Conservation (phyloP, 495 filamentous ascomycete species). For the Neurospora sublineolata region DNA sequence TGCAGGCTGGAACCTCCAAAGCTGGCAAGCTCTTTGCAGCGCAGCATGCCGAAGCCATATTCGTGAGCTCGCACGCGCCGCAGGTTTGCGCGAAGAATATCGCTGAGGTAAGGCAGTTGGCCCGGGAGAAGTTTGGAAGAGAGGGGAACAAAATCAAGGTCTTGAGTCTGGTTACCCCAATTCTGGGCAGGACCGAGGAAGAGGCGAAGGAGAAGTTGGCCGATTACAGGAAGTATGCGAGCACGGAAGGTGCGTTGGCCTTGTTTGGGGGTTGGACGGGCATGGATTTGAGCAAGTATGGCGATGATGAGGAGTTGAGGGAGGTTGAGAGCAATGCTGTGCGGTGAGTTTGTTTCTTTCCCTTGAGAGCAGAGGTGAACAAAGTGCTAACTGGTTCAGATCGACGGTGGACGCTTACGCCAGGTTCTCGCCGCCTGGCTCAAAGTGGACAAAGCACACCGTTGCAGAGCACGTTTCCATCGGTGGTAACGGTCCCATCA, state of each 20-base stretch:
- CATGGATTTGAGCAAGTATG: slow-evolving; percentile 41
- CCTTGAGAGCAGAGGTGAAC: neutral
- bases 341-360: slow-evolving; percentile 24
- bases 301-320: slow-evolving; percentile 46
- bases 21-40: slow-evolving; percentile 54
- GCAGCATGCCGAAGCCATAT: slow-evolving; percentile 50
- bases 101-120: slow-evolving; percentile 38
- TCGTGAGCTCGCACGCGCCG: slow-evolving; percentile 38
- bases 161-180: slow-evolving; percentile 32
- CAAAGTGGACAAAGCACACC: slow-evolving; percentile 53
- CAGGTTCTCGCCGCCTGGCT: slow-evolving; percentile 24
- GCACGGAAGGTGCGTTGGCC: slow-evolving; percentile 45
- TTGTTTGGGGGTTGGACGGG: slow-evolving; percentile 55
- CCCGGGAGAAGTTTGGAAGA: slow-evolving; percentile 31
- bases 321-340: slow-evolving; percentile 55
- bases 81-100: slow-evolving; percentile 32
- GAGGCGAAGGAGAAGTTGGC: slow-evolving; percentile 41
- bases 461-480: slow-evolving; percentile 48
- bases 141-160: slow-evolving; percentile 43
- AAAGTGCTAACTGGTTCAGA: neutral
- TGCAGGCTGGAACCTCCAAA: slow-evolving; percentile 54
- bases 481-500: slow-evolving; percentile 43
- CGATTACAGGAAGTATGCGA: slow-evolving; percentile 40
- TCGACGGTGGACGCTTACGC: slow-evolving; percentile 32
- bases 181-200: slow-evolving; percentile 43